Evolutionary conservation across 148 eudicot genomes (phyloP).

Genomic region (Silene conica): DNA sequence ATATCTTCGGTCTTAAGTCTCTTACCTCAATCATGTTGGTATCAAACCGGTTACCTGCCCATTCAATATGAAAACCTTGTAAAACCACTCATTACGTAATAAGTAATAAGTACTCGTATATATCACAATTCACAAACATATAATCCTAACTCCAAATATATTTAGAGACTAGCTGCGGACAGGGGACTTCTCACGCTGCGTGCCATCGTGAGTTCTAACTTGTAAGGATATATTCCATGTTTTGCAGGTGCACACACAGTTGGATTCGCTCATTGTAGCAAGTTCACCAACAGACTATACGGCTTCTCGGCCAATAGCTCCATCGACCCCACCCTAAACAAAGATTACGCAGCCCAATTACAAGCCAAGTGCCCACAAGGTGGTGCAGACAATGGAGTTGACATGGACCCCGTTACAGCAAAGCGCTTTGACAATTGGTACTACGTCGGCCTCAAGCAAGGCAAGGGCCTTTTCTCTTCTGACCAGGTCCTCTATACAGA

Average conservation of each 20-base stretch:
- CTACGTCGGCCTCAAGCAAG: conserved; percentile 53
- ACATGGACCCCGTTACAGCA: conserved; percentile 71
- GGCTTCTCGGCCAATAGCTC: conserved; percentile 37
- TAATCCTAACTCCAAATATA: too few relatives aligned
- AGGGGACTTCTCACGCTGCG: too few relatives aligned
- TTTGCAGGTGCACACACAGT: conserved; percentile 63
- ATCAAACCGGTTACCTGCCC: too few relatives aligned
- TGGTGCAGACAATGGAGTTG: conserved; percentile 63
- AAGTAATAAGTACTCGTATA: too few relatives aligned
- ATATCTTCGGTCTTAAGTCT: too few relatives aligned
- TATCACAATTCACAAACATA: too few relatives aligned
- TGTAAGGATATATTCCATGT: too few relatives aligned
- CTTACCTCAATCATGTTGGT: too few relatives aligned
- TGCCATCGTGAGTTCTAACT: too few relatives aligned
- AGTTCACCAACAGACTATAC: conserved; percentile 64
- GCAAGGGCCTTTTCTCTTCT: conserved; percentile 73
- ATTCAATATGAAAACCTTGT: too few relatives aligned
- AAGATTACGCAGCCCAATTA: conserved; percentile 43
- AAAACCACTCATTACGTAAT: too few relatives aligned
- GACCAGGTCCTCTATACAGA: conserved; percentile 77
- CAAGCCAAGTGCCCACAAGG: conserved; percentile 53
- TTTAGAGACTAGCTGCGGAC: too few relatives aligned
- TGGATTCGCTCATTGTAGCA: conserved; percentile 80
- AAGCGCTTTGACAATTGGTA: conserved; percentile 61
- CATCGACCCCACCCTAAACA: conserved; percentile 70